Evolutionary conservation across 179 eudicot species (phyloP).

Genomic region (Carnegiea gigantea): DNA sequence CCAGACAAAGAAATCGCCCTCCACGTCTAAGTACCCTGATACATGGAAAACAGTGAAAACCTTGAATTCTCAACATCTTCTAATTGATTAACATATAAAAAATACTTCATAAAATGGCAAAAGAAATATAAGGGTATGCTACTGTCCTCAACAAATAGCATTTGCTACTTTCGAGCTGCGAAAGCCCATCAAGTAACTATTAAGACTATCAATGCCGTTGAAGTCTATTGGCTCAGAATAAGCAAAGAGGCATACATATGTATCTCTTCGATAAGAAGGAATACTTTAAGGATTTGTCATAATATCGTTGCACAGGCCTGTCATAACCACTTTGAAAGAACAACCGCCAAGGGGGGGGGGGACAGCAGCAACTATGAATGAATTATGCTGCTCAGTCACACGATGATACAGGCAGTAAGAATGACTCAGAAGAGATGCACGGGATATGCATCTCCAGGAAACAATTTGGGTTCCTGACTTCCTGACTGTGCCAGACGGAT

Average conservation of each 20-base stretch:
- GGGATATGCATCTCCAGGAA: not conserved
- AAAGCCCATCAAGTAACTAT: not conserved
- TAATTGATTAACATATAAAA: not conserved
- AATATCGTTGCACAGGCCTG: not conserved
- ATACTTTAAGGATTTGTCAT: not conserved
- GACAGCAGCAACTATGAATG: not conserved
- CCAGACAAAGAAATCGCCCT: slow-evolving; percentile 96
- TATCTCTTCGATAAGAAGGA: not conserved
- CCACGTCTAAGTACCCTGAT: slow-evolving; percentile 82
- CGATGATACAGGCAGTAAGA: not conserved
- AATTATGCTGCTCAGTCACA: not conserved
- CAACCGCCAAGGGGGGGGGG: too few species aligned
- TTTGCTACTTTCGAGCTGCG: not conserved
- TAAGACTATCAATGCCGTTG: not conserved
- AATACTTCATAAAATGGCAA: too few species aligned
- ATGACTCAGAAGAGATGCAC: not conserved
- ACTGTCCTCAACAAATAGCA: not conserved
- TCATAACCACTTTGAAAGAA: not conserved
- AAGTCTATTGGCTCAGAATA: not conserved
- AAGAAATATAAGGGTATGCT: not conserved
- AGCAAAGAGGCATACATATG: not conserved
- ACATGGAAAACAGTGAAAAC: slow-evolving; percentile 23
- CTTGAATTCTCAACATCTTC: not conserved
- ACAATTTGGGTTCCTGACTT: not conserved
- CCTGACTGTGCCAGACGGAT: not conserved